A percentile compares a stretch with the other conserved stretches of the same genome.
These are phyloP conservation scores for Ophiosphaerella herpotricha DNA, from an alignment of 2,329 filamentous ascomycete genomes.

Conservation along the genomic window DNA sequence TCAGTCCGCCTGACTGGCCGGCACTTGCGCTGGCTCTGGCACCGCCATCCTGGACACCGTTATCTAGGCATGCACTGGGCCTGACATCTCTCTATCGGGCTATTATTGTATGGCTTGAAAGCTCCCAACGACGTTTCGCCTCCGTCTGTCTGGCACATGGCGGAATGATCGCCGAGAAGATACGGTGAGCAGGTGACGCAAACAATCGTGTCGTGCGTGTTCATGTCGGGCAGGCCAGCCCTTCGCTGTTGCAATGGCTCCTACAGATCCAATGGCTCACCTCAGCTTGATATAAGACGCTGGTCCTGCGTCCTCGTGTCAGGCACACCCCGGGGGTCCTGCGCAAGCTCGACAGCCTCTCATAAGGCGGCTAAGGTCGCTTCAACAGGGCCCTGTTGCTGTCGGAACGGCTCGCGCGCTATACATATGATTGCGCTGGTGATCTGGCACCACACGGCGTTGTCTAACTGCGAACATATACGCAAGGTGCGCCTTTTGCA, in stretches of 20 bases:
- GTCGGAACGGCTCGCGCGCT: constrained; percentile 44
- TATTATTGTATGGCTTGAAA: neutral
- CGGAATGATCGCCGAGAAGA: constrained; percentile 13
- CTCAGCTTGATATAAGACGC: constrained; percentile 6
- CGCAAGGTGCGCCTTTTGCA: constrained; percentile 29
- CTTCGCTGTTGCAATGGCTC: constrained; percentile 1
- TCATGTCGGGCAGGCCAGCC: constrained; percentile 11
- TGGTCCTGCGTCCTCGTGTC: constrained; percentile 11
- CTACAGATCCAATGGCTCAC: constrained; percentile 10
- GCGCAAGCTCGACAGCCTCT: constrained; percentile 21
- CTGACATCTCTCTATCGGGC: neutral
- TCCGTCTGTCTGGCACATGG: neutral
- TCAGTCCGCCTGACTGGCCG: too few relatives aligned
- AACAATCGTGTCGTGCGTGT: constrained; percentile 14
- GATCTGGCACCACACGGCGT: constrained; percentile 45
- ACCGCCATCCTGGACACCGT: neutral
- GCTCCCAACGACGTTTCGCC: too few relatives aligned
- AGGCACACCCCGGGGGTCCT: constrained; percentile 22
- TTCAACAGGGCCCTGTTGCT: constrained; percentile 17
- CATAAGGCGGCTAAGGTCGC: constrained; percentile 15
- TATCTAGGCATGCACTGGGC: neutral
- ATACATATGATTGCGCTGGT: constrained; percentile 29
- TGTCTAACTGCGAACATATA: constrained; percentile 41
- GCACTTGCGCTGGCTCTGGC: too few relatives aligned
- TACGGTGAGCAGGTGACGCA: constrained; percentile 26